Conservation (phyloP, 768 basidiomycete genomes). For the Cystofilobasidium ferigula region DNA sequence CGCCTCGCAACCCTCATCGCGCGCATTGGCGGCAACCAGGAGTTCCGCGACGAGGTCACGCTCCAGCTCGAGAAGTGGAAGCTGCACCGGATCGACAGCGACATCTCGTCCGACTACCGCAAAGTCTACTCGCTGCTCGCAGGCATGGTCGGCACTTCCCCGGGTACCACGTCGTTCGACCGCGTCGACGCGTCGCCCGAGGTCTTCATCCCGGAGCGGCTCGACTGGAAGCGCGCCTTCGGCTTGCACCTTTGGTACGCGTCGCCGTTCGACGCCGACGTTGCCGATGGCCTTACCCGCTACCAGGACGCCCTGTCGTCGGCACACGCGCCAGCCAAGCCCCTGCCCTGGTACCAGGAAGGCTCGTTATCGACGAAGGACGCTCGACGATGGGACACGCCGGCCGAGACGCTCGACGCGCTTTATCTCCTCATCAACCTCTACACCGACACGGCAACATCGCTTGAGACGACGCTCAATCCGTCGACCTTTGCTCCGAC, state of each 20-base stretch:
- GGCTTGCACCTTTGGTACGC: slow-evolving; percentile 86
- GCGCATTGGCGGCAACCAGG: slow-evolving; percentile 61
- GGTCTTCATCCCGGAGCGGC: slow-evolving; percentile 53
- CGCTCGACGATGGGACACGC: slow-evolving; percentile 25
- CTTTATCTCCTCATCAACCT: slow-evolving; percentile 72
- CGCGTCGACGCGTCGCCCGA: slow-evolving; percentile 45
- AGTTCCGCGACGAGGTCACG: slow-evolving; percentile 60
- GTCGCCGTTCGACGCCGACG: slow-evolving; percentile 49
- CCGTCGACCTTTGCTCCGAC: slow-evolving; percentile 65
- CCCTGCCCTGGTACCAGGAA: slow-evolving; percentile 49
- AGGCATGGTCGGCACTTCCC: slow-evolving; percentile 56
- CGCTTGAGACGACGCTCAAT: slow-evolving; percentile 54
- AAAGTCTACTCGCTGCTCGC: slow-evolving; percentile 74
- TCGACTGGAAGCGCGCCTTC: slow-evolving; percentile 92
- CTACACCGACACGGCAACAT: slow-evolving; percentile 49
- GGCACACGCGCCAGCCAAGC: slow-evolving; percentile 36
- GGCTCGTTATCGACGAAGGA: slow-evolving; percentile 21
- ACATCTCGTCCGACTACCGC: slow-evolving; percentile 57
- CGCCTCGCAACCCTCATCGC: slow-evolving; percentile 81
- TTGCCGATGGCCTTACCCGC: slow-evolving; percentile 55
- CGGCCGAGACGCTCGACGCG: slow-evolving; percentile 46
- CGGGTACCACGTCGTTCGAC: slow-evolving; percentile 44
- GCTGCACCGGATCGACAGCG: slow-evolving; percentile 58
- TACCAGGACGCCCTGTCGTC: slow-evolving; percentile 44
- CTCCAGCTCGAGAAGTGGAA: slow-evolving; percentile 75